Evolutionary conservation across 345 rosid species (phyloP).

Genomic region (Clausena lansium): DNA sequence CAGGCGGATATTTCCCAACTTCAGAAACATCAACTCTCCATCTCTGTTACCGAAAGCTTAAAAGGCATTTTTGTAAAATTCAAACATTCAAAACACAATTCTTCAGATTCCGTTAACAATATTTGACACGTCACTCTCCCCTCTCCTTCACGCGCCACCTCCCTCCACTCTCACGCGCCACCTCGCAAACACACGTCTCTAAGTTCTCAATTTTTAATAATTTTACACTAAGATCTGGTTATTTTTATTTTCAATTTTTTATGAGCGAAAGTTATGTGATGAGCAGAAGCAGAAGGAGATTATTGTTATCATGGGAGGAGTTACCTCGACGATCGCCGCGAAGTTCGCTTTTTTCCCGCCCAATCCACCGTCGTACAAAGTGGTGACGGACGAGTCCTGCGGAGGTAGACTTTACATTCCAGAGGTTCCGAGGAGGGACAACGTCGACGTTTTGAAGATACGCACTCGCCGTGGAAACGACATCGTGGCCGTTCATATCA

Average conservation of each 20-base stretch:
- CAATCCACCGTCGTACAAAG: constrained; percentile 73
- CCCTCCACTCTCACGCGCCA: neutral
- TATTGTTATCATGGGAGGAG: constrained; percentile 68
- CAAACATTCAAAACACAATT: neutral
- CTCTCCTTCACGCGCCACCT: neutral
- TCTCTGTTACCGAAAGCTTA: neutral
- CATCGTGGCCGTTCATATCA: constrained; percentile 73
- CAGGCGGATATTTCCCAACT: constrained; percentile 24
- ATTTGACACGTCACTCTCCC: constrained; percentile 1
- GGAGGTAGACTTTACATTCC: constrained; percentile 52
- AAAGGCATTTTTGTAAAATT: no score
- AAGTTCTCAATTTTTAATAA: no score
- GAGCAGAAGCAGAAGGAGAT: constrained; percentile 25
- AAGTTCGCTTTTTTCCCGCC: constrained; percentile 99
- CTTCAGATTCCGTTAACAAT: neutral
- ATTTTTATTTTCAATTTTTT: constrained; percentile 5
- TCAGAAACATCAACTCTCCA: neutral
- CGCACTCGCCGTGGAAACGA: constrained; percentile 76
- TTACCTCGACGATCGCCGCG: constrained; percentile 93
- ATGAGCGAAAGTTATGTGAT: constrained; percentile 41
- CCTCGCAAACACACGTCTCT: neutral
- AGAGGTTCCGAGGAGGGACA: constrained; percentile 59
- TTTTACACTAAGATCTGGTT: constrained; percentile 6
- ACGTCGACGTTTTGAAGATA: constrained; percentile 70
- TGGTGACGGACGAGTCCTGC: constrained; percentile 43